Evolutionary conservation across 805 yeast species (phyloP).

Genomic region (Saccharomycopsis sp.): DNA sequence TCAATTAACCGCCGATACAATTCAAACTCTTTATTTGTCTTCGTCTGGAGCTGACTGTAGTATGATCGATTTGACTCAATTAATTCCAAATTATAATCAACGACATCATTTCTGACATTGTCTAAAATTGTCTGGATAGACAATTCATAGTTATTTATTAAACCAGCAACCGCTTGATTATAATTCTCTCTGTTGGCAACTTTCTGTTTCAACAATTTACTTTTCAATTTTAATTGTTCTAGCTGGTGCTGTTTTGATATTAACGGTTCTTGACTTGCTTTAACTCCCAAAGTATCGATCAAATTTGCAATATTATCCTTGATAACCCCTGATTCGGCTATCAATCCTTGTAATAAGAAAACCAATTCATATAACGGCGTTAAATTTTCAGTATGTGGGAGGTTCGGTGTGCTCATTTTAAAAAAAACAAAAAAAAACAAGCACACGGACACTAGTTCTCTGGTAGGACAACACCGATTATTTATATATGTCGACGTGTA

Average conservation of each 20-base stretch:
- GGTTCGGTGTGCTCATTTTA: conserved; percentile 21
- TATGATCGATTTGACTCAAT: conserved; percentile 3
- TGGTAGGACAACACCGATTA: no score
- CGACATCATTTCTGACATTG: conserved; percentile 15
- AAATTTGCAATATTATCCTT: conserved; percentile 13
- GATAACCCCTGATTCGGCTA: conserved; percentile 9
- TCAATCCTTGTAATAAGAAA: conserved; percentile 14
- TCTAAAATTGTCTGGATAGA: conserved; percentile 17
- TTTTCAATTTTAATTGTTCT: conserved; percentile 2
- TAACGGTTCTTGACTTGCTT: conserved; percentile 1
- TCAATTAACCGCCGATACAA: conserved; percentile 11
- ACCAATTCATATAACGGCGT: conserved; percentile 18
- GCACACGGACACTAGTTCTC: no score
- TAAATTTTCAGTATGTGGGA: conserved; percentile 21
- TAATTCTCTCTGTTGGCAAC: conserved; percentile 6
- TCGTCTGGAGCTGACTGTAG: conserved; percentile 4
- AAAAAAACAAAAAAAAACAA: no score
- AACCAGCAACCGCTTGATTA: conserved; percentile 1
- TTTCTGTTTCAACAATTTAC: conserved; percentile 4
- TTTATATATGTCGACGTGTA: no score
- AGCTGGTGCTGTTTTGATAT: conserved; percentile 3
- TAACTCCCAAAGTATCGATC: conserved; percentile 11
- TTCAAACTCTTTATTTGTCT: conserved; percentile 5
- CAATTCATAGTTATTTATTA: conserved; percentile 20
- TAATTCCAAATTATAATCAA: conserved; percentile 14